Base-by-base conservation (phyloP, 495 filamentous ascomycete genomes). In the Evernia prunastri region DNA sequence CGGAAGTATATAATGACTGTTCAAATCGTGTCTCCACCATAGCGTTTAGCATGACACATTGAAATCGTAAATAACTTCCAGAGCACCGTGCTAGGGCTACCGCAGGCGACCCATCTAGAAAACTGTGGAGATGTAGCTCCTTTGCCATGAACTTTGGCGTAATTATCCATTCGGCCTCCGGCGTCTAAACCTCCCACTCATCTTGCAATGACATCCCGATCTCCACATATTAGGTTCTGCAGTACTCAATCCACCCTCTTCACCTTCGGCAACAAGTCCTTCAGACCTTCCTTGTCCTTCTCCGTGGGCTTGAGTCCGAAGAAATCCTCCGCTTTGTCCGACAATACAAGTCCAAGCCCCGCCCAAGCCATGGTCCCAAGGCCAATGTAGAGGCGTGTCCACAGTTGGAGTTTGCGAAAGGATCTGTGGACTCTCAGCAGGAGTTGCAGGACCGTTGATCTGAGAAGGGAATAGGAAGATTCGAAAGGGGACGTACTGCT, bases 361-460 rank as follows among this genome's bases (percentile, higher is more conserved):
- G 85, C 85, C 77, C 86, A 90, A 36, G 79, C 82, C 72, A 90
- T 85, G 43, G 88, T 72, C 66, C 85, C 86, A 60, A 83, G 63
- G 59, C 89, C 87, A 71, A 90, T 77, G 35, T 86, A 69, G 59
- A 86, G 75, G 54, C 87, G 83, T 9, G 86, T 86, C 68, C 82
- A 81, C 6, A 85, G 82, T 37, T 79, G 66, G 57, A 90, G 82
- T 63, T 72, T 75, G 66, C 76, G 80, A 75, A 89, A 90, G 68
- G 79, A 82, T 67, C 83, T 86, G 68, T 27, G 51, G 27, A 1
- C 0, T 37, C 23, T 51, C 53, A 37, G 33, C 43, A 33, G 40
- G 23, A n/a, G 33, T 8, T 27, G 17, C 25, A 7, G 33, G 51
- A 51, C 20, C 18, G 13, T 45, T 47, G 37, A 39, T 9, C 15